Conservation (phyloP, 2,329 filamentous ascomycete genomes). For the Diplodia scrobiculata region DNA sequence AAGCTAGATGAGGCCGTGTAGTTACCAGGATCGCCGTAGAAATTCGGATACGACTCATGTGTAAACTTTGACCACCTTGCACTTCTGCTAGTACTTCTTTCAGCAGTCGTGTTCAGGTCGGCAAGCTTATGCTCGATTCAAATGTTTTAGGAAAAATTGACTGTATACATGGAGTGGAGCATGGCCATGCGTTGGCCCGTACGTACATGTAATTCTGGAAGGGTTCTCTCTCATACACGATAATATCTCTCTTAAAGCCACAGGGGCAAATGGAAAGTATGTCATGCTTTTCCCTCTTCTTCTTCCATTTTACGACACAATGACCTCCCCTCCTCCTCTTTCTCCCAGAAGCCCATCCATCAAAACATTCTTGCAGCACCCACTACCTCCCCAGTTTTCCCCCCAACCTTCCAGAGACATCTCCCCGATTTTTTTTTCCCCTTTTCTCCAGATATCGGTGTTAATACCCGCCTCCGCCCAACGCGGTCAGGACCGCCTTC, state of each 20-base stretch:
- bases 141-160: neutral
- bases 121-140: neutral
- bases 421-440: neutral
- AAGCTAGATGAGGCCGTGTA: neutral
- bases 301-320: neutral
- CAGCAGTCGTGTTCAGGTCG: neutral
- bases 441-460: neutral
- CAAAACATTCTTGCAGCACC: neutral
- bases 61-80: neutral
- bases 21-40: neutral
- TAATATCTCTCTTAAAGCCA: neutral
- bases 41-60: neutral
- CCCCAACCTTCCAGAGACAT: neutral
- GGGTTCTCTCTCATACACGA: neutral
- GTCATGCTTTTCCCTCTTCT: neutral
- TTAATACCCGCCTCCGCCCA: constrained; percentile 26
- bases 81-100: neutral
- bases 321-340: neutral
- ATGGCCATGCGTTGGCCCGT: neutral
- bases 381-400: no score
- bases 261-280: neutral
- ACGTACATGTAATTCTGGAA: neutral
- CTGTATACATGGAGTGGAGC: neutral
- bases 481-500: constrained; percentile 54
- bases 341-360: no score